These are phyloP conservation scores for Colletotrichum nymphaeae DNA, from an alignment of 2,329 filamentous ascomycete species.

Conservation along the genomic window DNA sequence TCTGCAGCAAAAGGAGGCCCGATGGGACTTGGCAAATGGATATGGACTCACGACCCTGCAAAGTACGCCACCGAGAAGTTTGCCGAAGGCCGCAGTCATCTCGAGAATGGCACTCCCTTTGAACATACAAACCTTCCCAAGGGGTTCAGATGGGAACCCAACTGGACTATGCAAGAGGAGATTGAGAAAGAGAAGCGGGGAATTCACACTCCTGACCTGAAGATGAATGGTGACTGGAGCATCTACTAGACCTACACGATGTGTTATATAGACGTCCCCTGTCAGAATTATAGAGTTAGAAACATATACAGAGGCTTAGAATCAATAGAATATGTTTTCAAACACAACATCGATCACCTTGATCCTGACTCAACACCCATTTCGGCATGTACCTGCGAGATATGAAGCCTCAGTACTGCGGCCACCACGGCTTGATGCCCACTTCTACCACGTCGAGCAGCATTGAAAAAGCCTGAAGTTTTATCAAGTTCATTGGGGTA, in stretches of 20 bases:
- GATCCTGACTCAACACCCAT: not conserved
- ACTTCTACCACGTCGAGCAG: not conserved
- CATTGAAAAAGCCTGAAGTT: not conserved
- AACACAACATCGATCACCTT: not conserved
- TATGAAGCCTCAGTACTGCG: not conserved
- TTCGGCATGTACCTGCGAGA: too few species aligned
- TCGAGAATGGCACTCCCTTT: not conserved
- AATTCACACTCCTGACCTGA: conserved; percentile 11
- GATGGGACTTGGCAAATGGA: too few species aligned
- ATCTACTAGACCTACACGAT: not conserved
- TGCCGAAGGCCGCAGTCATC: not conserved
- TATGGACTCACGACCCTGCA: not conserved
- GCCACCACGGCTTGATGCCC: not conserved
- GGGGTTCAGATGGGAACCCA: conserved; percentile 1
- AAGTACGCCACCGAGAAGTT: not conserved
- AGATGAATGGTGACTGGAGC: conserved; percentile 10
- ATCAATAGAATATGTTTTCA: not conserved
- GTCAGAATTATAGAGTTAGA: not conserved
- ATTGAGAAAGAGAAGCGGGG: conserved; percentile 18
- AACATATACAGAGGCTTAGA: not conserved
- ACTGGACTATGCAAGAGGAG: conserved; percentile 18
- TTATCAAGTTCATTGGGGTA: too few species aligned
- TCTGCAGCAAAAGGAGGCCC: too few species aligned
- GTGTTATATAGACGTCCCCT: not conserved
- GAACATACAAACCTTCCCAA: conserved; percentile 3